A percentile compares a stretch with the other conserved stretches of the same genome.
These are phyloP conservation scores for Pseudozyma pruni DNA, from an alignment of 1,284 basidiomycete genomes.

Conservation along the genomic window DNA sequence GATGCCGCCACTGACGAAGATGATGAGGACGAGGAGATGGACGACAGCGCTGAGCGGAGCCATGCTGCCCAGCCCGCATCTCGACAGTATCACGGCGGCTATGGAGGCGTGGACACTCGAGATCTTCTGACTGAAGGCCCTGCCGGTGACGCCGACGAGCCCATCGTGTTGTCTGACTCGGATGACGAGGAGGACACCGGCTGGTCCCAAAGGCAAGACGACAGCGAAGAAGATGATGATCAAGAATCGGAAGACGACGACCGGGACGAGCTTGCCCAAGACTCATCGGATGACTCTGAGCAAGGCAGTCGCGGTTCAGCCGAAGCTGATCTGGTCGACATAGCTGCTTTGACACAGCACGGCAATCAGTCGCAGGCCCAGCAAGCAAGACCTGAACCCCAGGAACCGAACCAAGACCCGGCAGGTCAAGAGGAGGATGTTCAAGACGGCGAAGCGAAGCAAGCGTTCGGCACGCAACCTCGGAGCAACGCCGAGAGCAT, in stretches of 20 bases:
- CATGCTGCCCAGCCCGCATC: not conserved
- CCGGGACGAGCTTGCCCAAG: constrained; percentile 9
- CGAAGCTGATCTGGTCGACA: not conserved
- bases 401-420: not conserved
- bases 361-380: not conserved
- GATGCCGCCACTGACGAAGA: constrained; percentile 10
- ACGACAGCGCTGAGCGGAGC: constrained; percentile 3
- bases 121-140: constrained; percentile 31
- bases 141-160: constrained; percentile 37
- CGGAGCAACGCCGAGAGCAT: not conserved
- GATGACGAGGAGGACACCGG: constrained; percentile 13
- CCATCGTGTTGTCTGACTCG: constrained; percentile 47
- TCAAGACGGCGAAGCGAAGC: constrained; percentile 4
- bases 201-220: not conserved
- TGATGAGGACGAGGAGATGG: constrained; percentile 7
- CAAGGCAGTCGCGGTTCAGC: not conserved
- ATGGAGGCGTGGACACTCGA: constrained; percentile 11
- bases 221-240: constrained; percentile 7
- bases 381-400: not conserved
- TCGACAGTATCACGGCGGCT: constrained; percentile 11
- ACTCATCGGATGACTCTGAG: constrained; percentile 2
- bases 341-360: not conserved
- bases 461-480: not conserved
- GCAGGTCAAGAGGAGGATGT: no score
- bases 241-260: constrained; percentile 7